These are phyloP conservation scores for Trebouxia sp. DNA, from an alignment of 139 green algal species.

Conservation along the genomic window DNA sequence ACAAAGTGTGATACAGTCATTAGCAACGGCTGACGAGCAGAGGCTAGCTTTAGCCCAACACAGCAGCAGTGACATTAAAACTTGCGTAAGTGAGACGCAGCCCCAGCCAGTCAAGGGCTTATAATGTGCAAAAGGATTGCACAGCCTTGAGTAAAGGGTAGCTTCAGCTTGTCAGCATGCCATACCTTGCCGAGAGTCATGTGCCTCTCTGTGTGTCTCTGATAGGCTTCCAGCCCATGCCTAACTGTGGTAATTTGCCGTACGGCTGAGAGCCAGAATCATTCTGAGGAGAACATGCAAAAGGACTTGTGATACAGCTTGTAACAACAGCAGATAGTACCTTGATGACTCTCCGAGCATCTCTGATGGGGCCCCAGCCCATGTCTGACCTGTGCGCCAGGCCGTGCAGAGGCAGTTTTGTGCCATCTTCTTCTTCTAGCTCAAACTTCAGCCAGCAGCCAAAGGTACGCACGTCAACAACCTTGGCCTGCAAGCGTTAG, in stretches of 20 bases:
- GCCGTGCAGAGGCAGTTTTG: neutral
- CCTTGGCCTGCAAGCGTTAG: neutral
- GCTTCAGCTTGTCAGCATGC: too few species aligned
- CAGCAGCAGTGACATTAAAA: too few species aligned
- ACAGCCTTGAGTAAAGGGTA: too few species aligned
- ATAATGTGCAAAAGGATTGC: too few species aligned
- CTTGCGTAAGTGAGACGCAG: too few species aligned
- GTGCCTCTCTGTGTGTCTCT: too few species aligned
- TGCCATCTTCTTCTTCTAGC: neutral
- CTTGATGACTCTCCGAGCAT: neutral
- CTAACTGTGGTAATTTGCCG: neutral
- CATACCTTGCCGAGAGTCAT: too few species aligned
- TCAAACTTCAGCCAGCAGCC: neutral
- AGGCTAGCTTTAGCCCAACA: too few species aligned
- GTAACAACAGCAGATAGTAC: neutral
- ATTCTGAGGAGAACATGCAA: neutral
- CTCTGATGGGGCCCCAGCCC: neutral
- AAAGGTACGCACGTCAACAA: neutral
- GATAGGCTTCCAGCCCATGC: too few species aligned
- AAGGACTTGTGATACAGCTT: neutral
- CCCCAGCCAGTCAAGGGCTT: too few species aligned
- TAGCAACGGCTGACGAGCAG: too few species aligned
- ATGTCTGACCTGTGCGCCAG: neutral
- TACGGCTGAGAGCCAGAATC: neutral
- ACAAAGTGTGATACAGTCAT: too few species aligned